Conservation (phyloP, 192 early-diverging fungal species). For the Coemansia aciculifera region DNA sequence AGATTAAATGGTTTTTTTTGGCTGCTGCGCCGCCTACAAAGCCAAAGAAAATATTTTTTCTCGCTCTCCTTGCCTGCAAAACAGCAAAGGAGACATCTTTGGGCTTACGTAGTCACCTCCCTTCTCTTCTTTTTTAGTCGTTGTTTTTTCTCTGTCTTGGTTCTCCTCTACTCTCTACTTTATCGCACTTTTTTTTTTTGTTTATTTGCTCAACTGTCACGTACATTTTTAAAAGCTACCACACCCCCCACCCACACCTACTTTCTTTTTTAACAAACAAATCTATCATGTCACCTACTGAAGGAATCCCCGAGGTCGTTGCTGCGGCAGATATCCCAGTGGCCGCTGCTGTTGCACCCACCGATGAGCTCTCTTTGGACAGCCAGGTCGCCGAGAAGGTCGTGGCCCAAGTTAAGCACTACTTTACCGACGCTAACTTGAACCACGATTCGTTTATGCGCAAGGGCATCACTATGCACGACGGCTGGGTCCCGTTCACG, state of each 20-base stretch:
- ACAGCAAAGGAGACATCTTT: too few species aligned
- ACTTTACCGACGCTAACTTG: conserved; percentile 53
- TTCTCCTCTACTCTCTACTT: neutral
- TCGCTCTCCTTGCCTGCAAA: neutral
- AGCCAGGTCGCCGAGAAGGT: conserved; percentile 30
- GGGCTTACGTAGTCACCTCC: neutral
- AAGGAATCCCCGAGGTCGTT: conserved; percentile 44
- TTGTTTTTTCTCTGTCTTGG: neutral
- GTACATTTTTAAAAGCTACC: neutral
- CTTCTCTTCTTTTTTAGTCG: neutral
- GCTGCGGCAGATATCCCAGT: conserved; percentile 13
- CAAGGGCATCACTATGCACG: conserved; percentile 28
- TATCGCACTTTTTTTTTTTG: conserved; percentile 7
- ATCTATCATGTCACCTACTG: conserved; percentile 25
- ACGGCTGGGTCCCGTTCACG: conserved; percentile 39
- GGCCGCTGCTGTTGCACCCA: neutral
- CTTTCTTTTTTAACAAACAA: conserved; percentile 9
- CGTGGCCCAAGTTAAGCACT: conserved; percentile 52
- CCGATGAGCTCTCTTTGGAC: conserved; percentile 4
- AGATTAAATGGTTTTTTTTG: neutral
- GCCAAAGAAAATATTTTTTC: conserved; percentile 3
- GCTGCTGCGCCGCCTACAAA: neutral
- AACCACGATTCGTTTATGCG: conserved; percentile 53
- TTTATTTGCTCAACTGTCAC: neutral
- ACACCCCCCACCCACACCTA: too few species aligned